A percentile compares a stretch with the other conserved stretches of the same genome.
These are phyloP conservation scores for Prunus campanulata DNA, from an alignment of 306 rosid genomes.

Conservation along the genomic window DNA sequence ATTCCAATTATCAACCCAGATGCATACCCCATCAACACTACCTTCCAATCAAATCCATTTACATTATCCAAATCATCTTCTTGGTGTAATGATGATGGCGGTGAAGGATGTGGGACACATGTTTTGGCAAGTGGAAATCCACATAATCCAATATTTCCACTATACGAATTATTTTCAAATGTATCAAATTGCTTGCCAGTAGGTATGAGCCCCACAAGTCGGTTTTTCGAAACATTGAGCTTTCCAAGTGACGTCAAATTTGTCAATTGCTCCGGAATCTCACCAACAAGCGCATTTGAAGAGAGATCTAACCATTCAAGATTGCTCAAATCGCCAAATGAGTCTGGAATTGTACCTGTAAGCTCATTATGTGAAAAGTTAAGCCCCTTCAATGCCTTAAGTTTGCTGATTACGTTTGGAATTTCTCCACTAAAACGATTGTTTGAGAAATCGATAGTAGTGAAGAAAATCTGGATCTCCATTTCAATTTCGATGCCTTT, in stretches of 20 bases:
- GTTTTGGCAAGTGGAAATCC: not conserved
- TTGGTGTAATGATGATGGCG: not conserved
- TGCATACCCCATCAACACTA: not conserved
- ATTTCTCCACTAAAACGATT: not conserved
- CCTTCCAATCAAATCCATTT: not conserved
- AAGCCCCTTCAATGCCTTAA: not conserved
- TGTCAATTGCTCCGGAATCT: not conserved
- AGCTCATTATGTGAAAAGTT: not conserved
- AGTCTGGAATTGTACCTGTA: not conserved
- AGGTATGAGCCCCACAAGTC: not conserved
- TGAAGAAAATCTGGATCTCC: not conserved
- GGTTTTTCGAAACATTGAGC: not conserved
- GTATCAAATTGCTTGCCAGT: not conserved
- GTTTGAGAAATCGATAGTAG: not conserved
- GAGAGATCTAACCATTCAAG: not conserved
- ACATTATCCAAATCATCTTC: not conserved
- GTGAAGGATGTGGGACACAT: too few relatives aligned
- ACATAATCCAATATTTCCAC: not conserved
- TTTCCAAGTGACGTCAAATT: not conserved
- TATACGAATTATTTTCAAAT: too few relatives aligned
- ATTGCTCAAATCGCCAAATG: not conserved
- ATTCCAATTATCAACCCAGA: slow-evolving; percentile 1
- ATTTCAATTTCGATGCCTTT: not conserved
- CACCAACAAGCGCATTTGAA: not conserved
- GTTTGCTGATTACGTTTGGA: not conserved